These are phyloP conservation scores for Corinectria fuckeliana DNA, from an alignment of 2,329 filamentous ascomycete genomes.

Conservation along the genomic window DNA sequence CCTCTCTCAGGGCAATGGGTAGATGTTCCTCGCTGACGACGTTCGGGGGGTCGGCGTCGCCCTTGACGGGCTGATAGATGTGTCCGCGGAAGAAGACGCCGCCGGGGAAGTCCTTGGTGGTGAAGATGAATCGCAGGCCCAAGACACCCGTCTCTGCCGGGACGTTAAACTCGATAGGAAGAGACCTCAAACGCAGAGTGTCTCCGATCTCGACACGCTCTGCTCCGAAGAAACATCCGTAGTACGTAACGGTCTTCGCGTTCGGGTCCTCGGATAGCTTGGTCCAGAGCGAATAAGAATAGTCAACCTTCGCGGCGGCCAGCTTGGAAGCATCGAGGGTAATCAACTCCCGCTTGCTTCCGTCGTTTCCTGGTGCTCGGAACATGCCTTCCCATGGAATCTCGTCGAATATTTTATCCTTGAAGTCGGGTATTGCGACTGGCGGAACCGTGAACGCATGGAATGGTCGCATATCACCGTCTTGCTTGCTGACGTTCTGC, in stretches of 20 bases:
- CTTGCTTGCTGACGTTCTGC: constrained; percentile 46
- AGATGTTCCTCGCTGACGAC: constrained; percentile 46
- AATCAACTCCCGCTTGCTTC: constrained; percentile 49
- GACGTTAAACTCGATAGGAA: constrained; percentile 46
- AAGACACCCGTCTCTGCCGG: constrained; percentile 43
- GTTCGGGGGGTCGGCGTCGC: constrained; percentile 34
- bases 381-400: constrained; percentile 52
- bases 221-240: constrained; percentile 58
- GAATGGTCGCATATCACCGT: constrained; percentile 55
- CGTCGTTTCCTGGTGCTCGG: constrained; percentile 41
- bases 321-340: constrained; percentile 59
- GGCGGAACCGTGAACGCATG: constrained; percentile 58
- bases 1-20: constrained; percentile 50
- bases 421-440: constrained; percentile 48
- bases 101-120: constrained; percentile 44
- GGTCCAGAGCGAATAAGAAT: constrained; percentile 57
- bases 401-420: constrained; percentile 49
- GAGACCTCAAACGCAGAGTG: constrained; percentile 54
- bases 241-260: constrained; percentile 47
- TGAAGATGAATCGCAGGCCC: constrained; percentile 50
- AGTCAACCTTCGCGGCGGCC: constrained; percentile 56
- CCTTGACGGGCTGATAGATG: constrained; percentile 46
- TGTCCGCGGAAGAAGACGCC: constrained; percentile 50
- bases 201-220: constrained; percentile 57
- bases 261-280: constrained; percentile 41